Evolutionary conservation across 2,329 filamentous ascomycete species (phyloP), one percentile per base, ranked within the genome.

Genomic region (Hypoxylon sp.): DNA sequence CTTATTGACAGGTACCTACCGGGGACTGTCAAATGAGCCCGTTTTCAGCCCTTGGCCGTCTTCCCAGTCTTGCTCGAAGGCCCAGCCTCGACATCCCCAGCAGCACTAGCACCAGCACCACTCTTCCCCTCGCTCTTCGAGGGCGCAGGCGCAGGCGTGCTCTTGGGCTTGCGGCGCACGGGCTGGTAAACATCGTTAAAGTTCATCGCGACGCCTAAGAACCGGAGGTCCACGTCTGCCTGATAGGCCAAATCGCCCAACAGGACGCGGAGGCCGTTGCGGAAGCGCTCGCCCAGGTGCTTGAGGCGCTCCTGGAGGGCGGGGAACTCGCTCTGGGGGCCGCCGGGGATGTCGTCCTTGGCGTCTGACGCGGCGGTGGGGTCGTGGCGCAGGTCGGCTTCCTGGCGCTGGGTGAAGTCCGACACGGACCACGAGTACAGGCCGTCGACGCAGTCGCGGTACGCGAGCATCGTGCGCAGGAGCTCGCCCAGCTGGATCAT

Each of bases 101-200:
- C 44, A 32, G 31, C 44, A 32, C 6, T n/a, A 42, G 10, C 32
- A 8, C 24, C 24, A 27, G 31, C 44, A 32, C 6, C 15, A 42
- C 44, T n/a, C 35, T 56, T 3, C 27, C 53, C 47, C 56, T 64
- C 17, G 37, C 19, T 52, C 44, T 53, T 29, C 15, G 67, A n/a
- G 7, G 65, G 35, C 1, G 62, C 72, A 6, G 75, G 63, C 11
- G 62, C 72, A 6, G 75, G 63, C 11, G 72, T 74, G 29, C 72
- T 56, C 79, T 83, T 85, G 65, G 86, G 82, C 81, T 90, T 89
- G 78, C 90, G 87, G 75, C 90, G 86, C 48, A 90, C 88, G 13
- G 93, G 92, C 80, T 93, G 88, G 80, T 98, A 98, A 27, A 97
- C 92, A 78, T 98, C 95, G 80, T 99, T 99, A 81, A 98, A 99